These are phyloP conservation scores for Raphanus sativus DNA, from an alignment of 345 rosid species.

Conservation along the genomic window DNA sequence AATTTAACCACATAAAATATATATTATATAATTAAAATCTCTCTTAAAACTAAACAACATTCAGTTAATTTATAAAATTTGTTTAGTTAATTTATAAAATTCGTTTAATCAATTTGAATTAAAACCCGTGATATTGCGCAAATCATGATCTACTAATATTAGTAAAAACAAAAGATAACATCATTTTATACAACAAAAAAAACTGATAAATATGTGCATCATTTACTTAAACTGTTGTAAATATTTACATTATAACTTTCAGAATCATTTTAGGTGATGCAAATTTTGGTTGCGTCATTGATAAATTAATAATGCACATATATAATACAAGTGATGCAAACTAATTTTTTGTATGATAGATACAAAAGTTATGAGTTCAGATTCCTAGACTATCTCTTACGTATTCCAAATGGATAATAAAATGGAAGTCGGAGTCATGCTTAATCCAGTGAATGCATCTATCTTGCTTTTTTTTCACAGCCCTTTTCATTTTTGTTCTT, in stretches of 20 bases:
- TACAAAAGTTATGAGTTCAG: neutral
- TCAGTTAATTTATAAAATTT: too few relatives aligned
- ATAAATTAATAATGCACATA: neutral
- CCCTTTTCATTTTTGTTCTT: slow-evolving; percentile 42
- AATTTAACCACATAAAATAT: too few relatives aligned
- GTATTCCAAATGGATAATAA: slow-evolving; percentile 48
- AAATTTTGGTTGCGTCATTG: neutral
- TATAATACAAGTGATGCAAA: neutral
- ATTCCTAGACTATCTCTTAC: slow-evolving; percentile 28
- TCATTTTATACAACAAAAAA: neutral
- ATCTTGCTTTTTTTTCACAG: slow-evolving; percentile 46
- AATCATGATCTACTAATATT: too few relatives aligned
- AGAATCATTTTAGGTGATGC: neutral
- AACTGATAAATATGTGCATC: neutral
- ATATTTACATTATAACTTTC: neutral
- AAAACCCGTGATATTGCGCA: too few relatives aligned
- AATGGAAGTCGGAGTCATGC: slow-evolving; percentile 54
- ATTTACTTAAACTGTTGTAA: neutral
- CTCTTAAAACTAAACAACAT: too few relatives aligned
- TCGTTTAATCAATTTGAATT: too few relatives aligned
- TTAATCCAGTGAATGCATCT: slow-evolving; percentile 58
- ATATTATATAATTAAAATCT: too few relatives aligned
- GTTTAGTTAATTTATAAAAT: too few relatives aligned
- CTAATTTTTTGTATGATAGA: neutral
- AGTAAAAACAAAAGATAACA: neutral